Conservation (phyloP, 441 rosid genomes). For the Gossypium schwendimanii region DNA sequence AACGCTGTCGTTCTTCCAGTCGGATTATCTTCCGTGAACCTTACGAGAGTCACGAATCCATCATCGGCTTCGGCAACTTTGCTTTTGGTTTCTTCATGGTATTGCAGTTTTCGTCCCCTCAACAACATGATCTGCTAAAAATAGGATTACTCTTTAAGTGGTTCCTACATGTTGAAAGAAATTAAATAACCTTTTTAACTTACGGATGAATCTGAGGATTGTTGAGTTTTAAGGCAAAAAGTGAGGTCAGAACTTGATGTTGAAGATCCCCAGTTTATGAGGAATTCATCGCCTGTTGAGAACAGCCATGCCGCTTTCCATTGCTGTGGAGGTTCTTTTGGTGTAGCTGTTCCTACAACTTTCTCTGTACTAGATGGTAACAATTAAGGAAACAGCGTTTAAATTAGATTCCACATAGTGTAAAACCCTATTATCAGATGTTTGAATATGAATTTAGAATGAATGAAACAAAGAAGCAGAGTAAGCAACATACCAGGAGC, state of each 20-base stretch:
- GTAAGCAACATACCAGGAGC: slow-evolving; percentile 65
- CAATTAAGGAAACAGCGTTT: slow-evolving; percentile 22
- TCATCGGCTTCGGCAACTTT: slow-evolving; percentile 20
- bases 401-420: background rate
- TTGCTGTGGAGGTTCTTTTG: slow-evolving; percentile 47
- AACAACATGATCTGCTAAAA: slow-evolving; percentile 42
- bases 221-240: slow-evolving; percentile 34
- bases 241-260: slow-evolving; percentile 29
- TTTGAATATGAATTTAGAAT: background rate
- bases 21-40: slow-evolving; percentile 54
- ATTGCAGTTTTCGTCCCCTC: slow-evolving; percentile 63
- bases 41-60: slow-evolving; percentile 52
- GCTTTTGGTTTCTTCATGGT: slow-evolving; percentile 16
- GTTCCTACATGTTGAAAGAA: background rate
- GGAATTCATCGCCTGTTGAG: slow-evolving; percentile 67
- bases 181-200: background rate
- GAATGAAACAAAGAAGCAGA: background rate
- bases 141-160: background rate
- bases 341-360: slow-evolving; percentile 72
- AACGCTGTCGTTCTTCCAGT: slow-evolving; percentile 68
- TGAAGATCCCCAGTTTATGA: slow-evolving; percentile 39
- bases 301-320: slow-evolving; percentile 65
- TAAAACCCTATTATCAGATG: background rate
- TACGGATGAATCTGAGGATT: slow-evolving; percentile 43
- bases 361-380: slow-evolving; percentile 74